Evolutionary conservation across 2,329 filamentous ascomycete genomes (phyloP), one percentile per base, ranked within the genome.

Genomic region (Aspergillus viridinutans): DNA sequence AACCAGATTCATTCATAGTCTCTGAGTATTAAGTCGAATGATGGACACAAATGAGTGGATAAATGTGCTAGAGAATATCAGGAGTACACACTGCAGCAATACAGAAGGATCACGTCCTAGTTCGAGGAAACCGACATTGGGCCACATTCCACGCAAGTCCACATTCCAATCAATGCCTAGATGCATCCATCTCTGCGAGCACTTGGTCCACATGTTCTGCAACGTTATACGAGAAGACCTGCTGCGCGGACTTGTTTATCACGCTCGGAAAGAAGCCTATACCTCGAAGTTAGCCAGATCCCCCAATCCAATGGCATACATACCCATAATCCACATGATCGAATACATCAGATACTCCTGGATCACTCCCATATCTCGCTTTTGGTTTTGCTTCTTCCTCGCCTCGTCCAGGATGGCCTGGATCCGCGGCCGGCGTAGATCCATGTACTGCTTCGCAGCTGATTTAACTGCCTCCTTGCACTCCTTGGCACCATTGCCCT

Each of bases 341-440:
- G 62, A 57, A 52, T 78, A 77, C 70, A 77, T 74, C 10, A 69
- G 21, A 55, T 65, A 74, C 57, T 78, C 76, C 55, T 69, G 57
- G 1, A 76, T 20, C 0, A 71, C 9, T 3, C 61, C 59, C 67
- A 75, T 69, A 35, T 72, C 58, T 43, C 66, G 61, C 57, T 78
- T 78, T 14, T 57, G 66, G 20, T 64, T 63, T 52, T 77, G 71
- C 58, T 67, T 72, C 17, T 63, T 55, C 60, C 67, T 67, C 3
- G 72, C 71, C 21, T 65, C 60, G 1, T 70, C 62, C 53, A 73
- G 54, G 14, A 78, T 72, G 1, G 40, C 54, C 12, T 70, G 66
- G 0, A 78, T 66, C 7, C 70, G 67, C 2, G 72, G 75, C 50
- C 66, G 64, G 5, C 76, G 68, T 14, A 77, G 55, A 28, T 62